These are phyloP conservation scores for Phytophthora lateralis DNA, from an alignment of 352 stramenopile genomes.

Conservation along the genomic window DNA sequence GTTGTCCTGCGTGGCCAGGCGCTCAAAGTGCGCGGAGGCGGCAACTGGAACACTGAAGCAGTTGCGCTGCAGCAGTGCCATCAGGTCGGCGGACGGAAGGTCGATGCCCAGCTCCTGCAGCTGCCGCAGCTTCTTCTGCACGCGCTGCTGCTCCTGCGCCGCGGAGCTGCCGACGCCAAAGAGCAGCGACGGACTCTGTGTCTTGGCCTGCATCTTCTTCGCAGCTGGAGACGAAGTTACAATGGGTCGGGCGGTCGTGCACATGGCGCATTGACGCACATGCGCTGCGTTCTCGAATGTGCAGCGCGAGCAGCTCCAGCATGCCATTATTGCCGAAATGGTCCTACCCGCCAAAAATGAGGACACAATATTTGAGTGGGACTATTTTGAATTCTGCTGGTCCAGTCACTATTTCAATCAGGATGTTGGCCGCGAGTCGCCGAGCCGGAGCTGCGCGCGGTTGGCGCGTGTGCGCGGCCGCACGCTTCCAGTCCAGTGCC, in stretches of 20 bases:
- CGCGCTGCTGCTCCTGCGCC: constrained; percentile 60
- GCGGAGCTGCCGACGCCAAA: constrained; percentile 64
- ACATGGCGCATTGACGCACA: constrained; percentile 63
- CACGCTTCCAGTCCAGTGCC: constrained; percentile 39
- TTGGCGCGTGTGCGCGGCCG: neutral
- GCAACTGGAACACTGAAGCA: constrained; percentile 76
- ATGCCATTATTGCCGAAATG: neutral
- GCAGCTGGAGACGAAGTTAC: neutral
- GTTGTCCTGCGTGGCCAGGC: constrained; percentile 20
- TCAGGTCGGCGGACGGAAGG: constrained; percentile 53
- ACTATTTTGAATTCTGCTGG: constrained; percentile 12
- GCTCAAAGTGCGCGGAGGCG: constrained; percentile 81
- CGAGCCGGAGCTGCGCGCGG: constrained; percentile 3
- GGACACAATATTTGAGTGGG: neutral
- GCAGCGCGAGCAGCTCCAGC: constrained; percentile 73
- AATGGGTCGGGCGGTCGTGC: constrained; percentile 27
- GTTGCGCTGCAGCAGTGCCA: constrained; percentile 67
- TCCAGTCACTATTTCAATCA: constrained; percentile 8
- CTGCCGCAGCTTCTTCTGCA: constrained; percentile 76
- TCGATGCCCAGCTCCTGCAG: constrained; percentile 79
- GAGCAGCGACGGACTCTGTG: constrained; percentile 45
- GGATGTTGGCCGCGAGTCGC: constrained; percentile 33
- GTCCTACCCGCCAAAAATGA: constrained; percentile 1
- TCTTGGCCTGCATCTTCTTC: constrained; percentile 20
- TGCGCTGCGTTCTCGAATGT: constrained; percentile 70